phyloP scores from a whole-genome alignment of 1,284 basidiomycete species.

The Ceratobasidium theobromae region DNA sequence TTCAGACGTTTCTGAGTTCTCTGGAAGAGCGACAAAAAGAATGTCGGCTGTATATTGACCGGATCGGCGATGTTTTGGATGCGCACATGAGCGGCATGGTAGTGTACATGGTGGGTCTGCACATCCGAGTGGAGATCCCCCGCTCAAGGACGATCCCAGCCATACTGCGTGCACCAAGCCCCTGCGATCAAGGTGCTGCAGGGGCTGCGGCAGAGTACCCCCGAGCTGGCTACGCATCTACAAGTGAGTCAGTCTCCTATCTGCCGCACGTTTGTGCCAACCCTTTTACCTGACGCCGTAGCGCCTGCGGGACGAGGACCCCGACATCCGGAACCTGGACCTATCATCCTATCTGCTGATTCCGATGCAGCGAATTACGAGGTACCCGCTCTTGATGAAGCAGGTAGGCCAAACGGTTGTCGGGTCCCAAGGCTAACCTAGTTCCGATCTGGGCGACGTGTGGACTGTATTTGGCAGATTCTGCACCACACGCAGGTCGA shows the following conservation, averaged over 20 bases:
- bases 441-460: too few species aligned
- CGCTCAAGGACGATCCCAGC: slow-evolving; percentile 49
- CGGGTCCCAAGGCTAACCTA: too few species aligned
- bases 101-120: slow-evolving; percentile 68
- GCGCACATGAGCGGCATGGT: slow-evolving; percentile 73
- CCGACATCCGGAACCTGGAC: slow-evolving; percentile 78
- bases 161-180: slow-evolving; percentile 89
- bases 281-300: slow-evolving; percentile 41
- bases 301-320: slow-evolving; percentile 69
- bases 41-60: slow-evolving; percentile 85
- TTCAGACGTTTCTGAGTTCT: slow-evolving; percentile 74
- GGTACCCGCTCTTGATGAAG: slow-evolving; percentile 85
- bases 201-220: slow-evolving; percentile 67
- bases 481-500: slow-evolving; percentile 72
- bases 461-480: slow-evolving; percentile 60
- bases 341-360: slow-evolving; percentile 87
- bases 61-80: slow-evolving; percentile 82
- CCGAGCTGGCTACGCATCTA: slow-evolving; percentile 64
- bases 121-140: neutral
- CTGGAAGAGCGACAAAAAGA: slow-evolving; percentile 89
- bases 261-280: slow-evolving; percentile 29
- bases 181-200: slow-evolving; percentile 79
- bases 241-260: slow-evolving; percentile 51
- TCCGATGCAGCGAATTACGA: slow-evolving; percentile 94
- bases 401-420: slow-evolving; percentile 56